Conservation (phyloP, 2,329 filamentous ascomycete genomes). For the Leptographium wingfieldii region DNA sequence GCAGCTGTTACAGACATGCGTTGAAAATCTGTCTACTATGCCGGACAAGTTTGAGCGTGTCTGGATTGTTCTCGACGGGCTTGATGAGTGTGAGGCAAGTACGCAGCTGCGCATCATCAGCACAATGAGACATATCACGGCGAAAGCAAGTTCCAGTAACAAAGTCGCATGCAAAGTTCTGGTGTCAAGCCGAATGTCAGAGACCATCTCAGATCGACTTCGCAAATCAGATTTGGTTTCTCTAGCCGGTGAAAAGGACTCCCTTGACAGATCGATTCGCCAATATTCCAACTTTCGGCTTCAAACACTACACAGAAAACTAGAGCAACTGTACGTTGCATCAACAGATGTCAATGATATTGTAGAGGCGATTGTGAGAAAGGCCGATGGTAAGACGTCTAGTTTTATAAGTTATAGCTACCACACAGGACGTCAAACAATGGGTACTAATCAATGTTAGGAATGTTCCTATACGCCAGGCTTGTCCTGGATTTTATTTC, state of each 20-base stretch:
- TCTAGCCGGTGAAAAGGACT: conserved; percentile 15
- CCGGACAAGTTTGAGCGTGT: conserved; percentile 9
- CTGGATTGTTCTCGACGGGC: conserved; percentile 18
- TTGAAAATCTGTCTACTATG: conserved; percentile 4
- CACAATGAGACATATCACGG: conserved; percentile 10
- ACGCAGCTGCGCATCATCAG: conserved; percentile 8
- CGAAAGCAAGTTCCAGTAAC: conserved; percentile 1
- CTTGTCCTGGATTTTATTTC: conserved; percentile 22
- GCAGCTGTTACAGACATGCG: conserved; percentile 10
- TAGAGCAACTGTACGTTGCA: conserved; percentile 11
- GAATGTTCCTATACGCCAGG: conserved; percentile 25
- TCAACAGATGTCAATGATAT: conserved; percentile 11
- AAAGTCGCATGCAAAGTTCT: conserved; percentile 17
- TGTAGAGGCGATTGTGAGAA: conserved; percentile 10
- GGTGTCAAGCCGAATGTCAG: conserved; percentile 15
- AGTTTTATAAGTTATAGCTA: not conserved
- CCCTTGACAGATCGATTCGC: conserved; percentile 12
- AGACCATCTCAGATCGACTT: conserved; percentile 8
- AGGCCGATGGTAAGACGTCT: conserved; percentile 16
- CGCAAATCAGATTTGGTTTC: conserved; percentile 13
- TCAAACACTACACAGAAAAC: not conserved
- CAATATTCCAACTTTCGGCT: conserved; percentile 12
- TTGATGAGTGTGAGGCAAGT: conserved; percentile 14
- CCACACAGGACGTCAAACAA: too few species aligned
- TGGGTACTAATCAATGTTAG: conserved; percentile 9